Evolutionary conservation across 208 protist genomes (phyloP).

Genomic region (Leishmania guyanensis): DNA sequence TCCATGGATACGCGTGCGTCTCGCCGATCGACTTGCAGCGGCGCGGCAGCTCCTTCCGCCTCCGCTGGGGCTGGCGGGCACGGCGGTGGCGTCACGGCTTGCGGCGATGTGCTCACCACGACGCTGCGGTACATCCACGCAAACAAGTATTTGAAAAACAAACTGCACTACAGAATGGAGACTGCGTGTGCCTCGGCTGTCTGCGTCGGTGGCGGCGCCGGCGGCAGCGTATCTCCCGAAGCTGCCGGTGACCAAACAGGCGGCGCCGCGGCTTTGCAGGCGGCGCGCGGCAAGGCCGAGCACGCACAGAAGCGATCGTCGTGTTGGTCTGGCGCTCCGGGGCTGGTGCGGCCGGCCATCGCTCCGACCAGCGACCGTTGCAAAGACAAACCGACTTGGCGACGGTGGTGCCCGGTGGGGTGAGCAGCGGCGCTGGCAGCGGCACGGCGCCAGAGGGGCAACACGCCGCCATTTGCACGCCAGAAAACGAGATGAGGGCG

Average conservation of each 20-base stretch:
- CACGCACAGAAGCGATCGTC: not conserved
- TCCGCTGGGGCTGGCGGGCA: not conserved
- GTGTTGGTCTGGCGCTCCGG: not conserved
- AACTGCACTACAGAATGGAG: conserved; percentile 79
- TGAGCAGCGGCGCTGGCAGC: conserved; percentile 3
- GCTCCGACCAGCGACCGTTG: not conserved
- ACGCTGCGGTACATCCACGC: conserved; percentile 51
- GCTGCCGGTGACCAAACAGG: not conserved
- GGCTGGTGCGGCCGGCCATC: not conserved
- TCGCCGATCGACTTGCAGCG: conserved; percentile 1
- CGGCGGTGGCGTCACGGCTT: conserved; percentile 17
- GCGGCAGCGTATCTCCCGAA: not conserved
- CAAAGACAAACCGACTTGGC: not conserved
- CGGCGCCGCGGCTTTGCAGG: not conserved
- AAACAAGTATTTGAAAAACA: conserved; percentile 64
- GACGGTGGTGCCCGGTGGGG: not conserved
- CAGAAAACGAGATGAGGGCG: conserved; percentile 5
- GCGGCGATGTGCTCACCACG: conserved; percentile 37
- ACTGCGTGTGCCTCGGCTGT: conserved; percentile 28
- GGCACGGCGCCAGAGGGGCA: not conserved
- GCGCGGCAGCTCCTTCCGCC: not conserved
- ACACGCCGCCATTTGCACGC: not conserved
- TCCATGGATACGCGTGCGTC: not conserved
- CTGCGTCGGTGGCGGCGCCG: not conserved
- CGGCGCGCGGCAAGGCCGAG: not conserved